These are phyloP conservation scores for Arabis hirsuta DNA, from an alignment of 345 rosid genomes.

Conservation along the genomic window DNA sequence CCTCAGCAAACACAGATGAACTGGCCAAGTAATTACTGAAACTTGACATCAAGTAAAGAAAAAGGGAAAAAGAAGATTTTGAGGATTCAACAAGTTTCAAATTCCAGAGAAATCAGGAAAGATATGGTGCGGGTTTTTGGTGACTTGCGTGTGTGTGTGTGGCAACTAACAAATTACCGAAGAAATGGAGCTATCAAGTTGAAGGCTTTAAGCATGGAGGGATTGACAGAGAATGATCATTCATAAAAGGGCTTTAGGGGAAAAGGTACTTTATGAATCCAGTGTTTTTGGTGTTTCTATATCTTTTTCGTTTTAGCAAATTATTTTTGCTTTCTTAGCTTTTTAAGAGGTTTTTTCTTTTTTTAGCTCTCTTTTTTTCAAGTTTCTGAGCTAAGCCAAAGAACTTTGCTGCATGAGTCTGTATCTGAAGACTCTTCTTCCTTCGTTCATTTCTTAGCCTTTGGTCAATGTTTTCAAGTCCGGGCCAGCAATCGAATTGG, in stretches of 20 bases:
- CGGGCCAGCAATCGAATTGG: conserved; percentile 22
- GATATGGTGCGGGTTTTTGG: conserved; percentile 22
- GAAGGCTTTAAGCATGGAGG: conserved; percentile 30
- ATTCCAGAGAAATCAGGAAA: conserved; percentile 37
- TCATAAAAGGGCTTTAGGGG: conserved; percentile 31
- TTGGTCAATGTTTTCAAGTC: conserved; percentile 34
- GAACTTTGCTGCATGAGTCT: conserved; percentile 43
- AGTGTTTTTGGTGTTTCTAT: conserved; percentile 42
- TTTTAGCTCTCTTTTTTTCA: conserved; percentile 30
- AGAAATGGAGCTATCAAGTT: conserved; percentile 37
- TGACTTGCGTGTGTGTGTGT: conserved; percentile 30
- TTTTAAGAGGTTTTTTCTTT: conserved; percentile 23
- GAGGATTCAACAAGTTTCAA: conserved; percentile 35
- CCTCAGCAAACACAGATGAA: conserved; percentile 88
- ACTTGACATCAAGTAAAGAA: conserved; percentile 31
- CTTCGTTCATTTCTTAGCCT: conserved; percentile 31
- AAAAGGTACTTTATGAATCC: conserved; percentile 27
- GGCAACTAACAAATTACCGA: conserved; percentile 31
- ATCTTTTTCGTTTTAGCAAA: conserved; percentile 27
- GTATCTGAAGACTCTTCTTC: conserved; percentile 42
- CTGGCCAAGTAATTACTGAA: conserved; percentile 90
- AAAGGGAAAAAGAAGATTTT: conserved; percentile 11
- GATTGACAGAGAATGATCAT: conserved; percentile 23
- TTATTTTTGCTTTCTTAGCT: conserved; percentile 24
- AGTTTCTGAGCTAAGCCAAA: conserved; percentile 41